Conservation (phyloP, 2,329 filamentous ascomycete genomes). For the Colletotrichum abscissum region DNA sequence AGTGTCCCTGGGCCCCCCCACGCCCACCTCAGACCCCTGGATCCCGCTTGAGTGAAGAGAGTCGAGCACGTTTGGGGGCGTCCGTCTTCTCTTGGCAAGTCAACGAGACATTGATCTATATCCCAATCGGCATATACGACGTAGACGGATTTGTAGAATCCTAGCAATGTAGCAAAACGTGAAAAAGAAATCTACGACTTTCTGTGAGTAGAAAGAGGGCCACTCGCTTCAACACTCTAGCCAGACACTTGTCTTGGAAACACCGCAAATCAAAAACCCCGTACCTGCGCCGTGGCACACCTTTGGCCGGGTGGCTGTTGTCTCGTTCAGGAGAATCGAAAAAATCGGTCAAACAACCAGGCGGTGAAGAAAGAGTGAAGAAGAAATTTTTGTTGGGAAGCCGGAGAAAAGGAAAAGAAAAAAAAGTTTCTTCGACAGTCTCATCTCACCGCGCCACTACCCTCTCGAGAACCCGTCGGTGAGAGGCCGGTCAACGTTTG, state of each 20-base stretch:
- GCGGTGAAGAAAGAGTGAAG: conserved; percentile 23
- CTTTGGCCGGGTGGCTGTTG: not conserved
- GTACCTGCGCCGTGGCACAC: not conserved
- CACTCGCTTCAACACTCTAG: not conserved
- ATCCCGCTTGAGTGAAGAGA: not conserved
- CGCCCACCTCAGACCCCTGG: not conserved
- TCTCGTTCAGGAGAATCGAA: conserved; percentile 4
- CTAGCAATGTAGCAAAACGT: not conserved
- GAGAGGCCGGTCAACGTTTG: not conserved
- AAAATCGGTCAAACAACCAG: conserved; percentile 23
- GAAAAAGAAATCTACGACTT: not conserved
- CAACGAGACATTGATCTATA: not conserved
- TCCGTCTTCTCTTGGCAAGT: not conserved
- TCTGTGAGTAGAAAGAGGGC: not conserved
- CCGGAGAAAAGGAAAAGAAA: not conserved
- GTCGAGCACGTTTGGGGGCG: not conserved
- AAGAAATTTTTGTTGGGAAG: conserved; percentile 25
- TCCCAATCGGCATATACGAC: not conserved
- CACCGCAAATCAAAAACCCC: not conserved
- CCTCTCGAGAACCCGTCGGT: not conserved
- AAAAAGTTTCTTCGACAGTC: not conserved
- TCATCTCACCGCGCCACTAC: not conserved
- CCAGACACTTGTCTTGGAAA: conserved; percentile 11
- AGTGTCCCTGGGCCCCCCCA: not conserved
- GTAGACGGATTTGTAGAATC: not conserved